Evolutionary conservation across 1,284 basidiomycete species (phyloP).

Genomic region (Singerocomus rubriflavus): DNA sequence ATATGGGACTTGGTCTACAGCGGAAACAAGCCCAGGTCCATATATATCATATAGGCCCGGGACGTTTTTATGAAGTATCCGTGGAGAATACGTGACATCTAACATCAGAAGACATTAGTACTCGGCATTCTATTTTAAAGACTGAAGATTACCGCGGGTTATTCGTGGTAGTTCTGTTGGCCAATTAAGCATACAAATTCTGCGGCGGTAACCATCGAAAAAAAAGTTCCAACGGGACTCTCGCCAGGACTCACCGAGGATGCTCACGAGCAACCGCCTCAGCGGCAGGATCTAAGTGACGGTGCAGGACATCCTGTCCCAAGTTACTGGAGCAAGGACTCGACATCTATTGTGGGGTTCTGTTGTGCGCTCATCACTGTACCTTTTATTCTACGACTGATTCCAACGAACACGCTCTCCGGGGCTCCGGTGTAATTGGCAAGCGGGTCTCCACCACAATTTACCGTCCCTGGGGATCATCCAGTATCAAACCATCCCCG

Average conservation of each 20-base stretch:
- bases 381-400: background rate
- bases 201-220: background rate
- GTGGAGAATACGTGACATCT: background rate
- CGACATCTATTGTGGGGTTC: background rate
- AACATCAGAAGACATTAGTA: background rate
- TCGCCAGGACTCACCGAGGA: conserved; percentile 5
- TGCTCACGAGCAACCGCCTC: background rate
- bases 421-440: background rate
- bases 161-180: background rate
- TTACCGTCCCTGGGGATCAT: too few species aligned
- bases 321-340: background rate
- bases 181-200: background rate
- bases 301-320: background rate
- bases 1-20: background rate
- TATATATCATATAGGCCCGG: background rate
- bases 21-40: background rate
- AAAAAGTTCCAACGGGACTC: background rate
- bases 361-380: background rate
- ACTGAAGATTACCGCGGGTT: conserved; percentile 1
- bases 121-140: background rate
- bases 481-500: background rate
- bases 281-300: background rate
- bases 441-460: background rate
- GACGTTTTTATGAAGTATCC: background rate
- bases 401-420: too few species aligned